A percentile compares a stretch with the other conserved stretches of the same genome.
These are phyloP conservation scores for Berberis vulgaris DNA, from an alignment of 164 flowering plant species.

Conservation along the genomic window DNA sequence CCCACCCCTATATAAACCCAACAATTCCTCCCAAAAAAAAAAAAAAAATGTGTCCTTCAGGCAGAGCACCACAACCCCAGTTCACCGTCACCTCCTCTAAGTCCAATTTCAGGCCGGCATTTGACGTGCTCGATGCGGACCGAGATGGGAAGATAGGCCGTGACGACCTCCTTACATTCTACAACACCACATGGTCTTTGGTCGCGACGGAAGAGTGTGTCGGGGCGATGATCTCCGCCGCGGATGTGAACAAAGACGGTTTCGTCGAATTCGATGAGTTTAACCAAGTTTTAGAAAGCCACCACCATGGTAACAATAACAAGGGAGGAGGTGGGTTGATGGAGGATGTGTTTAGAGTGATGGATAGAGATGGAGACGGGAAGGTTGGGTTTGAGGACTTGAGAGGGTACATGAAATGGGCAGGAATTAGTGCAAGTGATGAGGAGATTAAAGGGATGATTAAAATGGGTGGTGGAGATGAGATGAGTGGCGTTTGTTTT, in stretches of 20 bases:
- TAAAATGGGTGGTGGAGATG: constrained; percentile 56
- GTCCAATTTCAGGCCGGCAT: constrained; percentile 46
- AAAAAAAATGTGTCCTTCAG: constrained; percentile 66
- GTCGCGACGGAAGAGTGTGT: constrained; percentile 42
- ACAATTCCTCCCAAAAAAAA: too few relatives aligned
- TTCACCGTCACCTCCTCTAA: not conserved
- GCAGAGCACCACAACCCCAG: constrained; percentile 6
- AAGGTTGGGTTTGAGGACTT: constrained; percentile 56
- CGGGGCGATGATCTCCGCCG: constrained; percentile 64
- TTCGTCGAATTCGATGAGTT: constrained; percentile 82
- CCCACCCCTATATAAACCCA: too few relatives aligned
- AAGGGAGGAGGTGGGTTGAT: constrained; percentile 15
- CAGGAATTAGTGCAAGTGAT: constrained; percentile 45
- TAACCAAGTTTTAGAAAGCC: constrained; percentile 36
- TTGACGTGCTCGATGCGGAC: constrained; percentile 73
- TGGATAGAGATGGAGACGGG: constrained; percentile 94
- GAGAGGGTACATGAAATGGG: constrained; percentile 46
- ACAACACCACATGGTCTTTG: constrained; percentile 14
- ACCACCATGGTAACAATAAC: not conserved
- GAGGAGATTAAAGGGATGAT: constrained; percentile 76
- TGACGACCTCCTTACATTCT: constrained; percentile 60
- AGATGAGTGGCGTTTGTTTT: constrained; percentile 38
- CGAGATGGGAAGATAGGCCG: constrained; percentile 80
- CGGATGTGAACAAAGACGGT: constrained; percentile 64
- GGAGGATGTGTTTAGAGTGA: constrained; percentile 52